Percentiles rank a stretch among this genome's conserved stretches.
Conservation (phyloP, 2,329 filamentous ascomycete genomes). For the Leptographium wingfieldii region DNA sequence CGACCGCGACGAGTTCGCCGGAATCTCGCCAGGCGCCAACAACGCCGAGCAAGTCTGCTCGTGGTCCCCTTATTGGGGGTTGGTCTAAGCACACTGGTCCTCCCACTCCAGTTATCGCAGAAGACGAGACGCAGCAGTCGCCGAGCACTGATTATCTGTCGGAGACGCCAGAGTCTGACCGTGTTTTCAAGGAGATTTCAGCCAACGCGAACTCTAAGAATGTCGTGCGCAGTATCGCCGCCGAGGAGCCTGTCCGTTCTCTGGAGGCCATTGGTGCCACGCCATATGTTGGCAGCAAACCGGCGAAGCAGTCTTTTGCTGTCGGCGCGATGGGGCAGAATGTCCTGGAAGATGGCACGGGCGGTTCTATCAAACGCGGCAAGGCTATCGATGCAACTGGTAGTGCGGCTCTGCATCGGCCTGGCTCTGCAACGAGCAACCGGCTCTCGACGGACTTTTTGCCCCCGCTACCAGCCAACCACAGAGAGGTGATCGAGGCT, state of each 20-base stretch:
- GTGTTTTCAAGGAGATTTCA: constrained; percentile 50
- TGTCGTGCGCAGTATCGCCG: neutral
- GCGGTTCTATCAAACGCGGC: constrained; percentile 28
- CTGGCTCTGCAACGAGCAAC: constrained; percentile 61
- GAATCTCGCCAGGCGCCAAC: constrained; percentile 17
- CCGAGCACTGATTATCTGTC: constrained; percentile 25
- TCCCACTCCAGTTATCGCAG: constrained; percentile 39
- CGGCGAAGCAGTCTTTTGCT: neutral
- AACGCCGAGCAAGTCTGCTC: constrained; percentile 27
- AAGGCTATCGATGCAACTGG: constrained; percentile 21
- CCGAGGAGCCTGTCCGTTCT: neutral
- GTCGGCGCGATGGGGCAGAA: constrained; percentile 21
- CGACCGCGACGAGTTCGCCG: neutral
- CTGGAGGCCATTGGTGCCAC: neutral
- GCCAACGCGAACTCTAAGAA: constrained; percentile 27
- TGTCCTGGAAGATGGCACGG: constrained; percentile 37
- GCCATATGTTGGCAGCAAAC: neutral
- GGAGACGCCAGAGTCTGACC: constrained; percentile 41
- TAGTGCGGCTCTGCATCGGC: constrained; percentile 34
- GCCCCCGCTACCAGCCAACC: constrained; percentile 72
- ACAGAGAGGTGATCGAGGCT: constrained; percentile 73
- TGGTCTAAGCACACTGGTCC: constrained; percentile 29
- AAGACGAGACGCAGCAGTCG: constrained; percentile 51
- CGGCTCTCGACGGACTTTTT: constrained; percentile 25
- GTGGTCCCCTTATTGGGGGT: constrained; percentile 30